Base-by-base conservation (phyloP, 768 basidiomycete species). In the Hericium erinaceus region DNA sequence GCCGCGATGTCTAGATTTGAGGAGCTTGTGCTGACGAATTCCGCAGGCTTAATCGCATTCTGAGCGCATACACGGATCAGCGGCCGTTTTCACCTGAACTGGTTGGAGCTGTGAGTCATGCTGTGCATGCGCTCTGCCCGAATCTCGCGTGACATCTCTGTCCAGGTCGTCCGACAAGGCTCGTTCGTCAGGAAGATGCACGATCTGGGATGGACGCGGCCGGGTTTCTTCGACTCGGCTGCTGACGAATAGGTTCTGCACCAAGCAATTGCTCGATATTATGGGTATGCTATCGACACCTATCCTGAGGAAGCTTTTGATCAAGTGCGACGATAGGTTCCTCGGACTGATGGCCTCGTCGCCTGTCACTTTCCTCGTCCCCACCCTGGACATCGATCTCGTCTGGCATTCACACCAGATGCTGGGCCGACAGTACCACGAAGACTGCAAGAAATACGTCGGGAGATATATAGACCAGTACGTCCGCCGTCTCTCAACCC, bases 351-450 rank as follows among this genome's bases (percentile, higher is more conserved):
- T 81, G 68, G 66, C 76, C 13, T 73, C 74, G 1, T 72, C 71
- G 0, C 74, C 78, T 1, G 63, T 63, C 9, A 65, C 72, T 0
- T 76, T 80, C 65, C 72, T 77, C 40, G 81, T 83, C 2, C 82
- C 84, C 11, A 86, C 84, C 1, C 67, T 89, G n/a, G 85, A 88
- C 59, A 86, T 89, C 39, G 87, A 89, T 61, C 72, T 90, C 18
- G 80, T 77, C 4, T 88, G 87, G 86, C 87, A 90, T 60, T 85
- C 84, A 0, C 85, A 89, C 57, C 86, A 87, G 60, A 74, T 88
- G 5, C 72, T 77, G 65, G 73, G 74, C 0, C 58, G 56, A 2
- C 69, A 72, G 39, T 88, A 88, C 62, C 63, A 66, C 4, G 51
- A 58, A 1, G 77, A 84, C 57, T 78, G 79, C 48, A 66, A 67